Evolutionary conservation across 345 rosid genomes (phyloP).

Genomic region (Rhodamnia argentea): DNA sequence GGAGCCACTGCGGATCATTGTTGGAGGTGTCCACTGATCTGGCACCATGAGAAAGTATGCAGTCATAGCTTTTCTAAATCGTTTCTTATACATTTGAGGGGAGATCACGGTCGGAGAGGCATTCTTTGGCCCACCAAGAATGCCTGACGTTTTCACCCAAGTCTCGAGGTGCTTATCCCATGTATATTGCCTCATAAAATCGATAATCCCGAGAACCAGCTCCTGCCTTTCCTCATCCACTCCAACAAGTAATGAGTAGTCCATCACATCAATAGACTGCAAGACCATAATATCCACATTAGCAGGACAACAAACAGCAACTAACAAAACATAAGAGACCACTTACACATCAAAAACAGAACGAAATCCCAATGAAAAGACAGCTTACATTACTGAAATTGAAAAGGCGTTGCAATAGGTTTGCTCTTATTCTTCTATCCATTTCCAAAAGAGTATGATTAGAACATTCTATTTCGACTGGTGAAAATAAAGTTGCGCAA

Average conservation of each 20-base stretch:
- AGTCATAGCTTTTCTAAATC: conserved; percentile 94
- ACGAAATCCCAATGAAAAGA: background rate
- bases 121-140: conserved; percentile 72
- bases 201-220: conserved; percentile 81
- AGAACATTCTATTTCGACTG: background rate
- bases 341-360: background rate
- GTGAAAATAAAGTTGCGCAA: background rate
- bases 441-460: background rate
- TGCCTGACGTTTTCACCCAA: conserved; percentile 78
- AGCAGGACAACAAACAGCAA: background rate
- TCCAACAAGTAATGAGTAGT: conserved; percentile 84
- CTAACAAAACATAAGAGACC: background rate
- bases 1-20: conserved; percentile 27
- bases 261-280: conserved; percentile 92
- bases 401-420: background rate
- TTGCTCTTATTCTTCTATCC: background rate
- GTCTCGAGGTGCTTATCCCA: conserved; percentile 99
- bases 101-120: conserved; percentile 80
- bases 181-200: conserved; percentile 94
- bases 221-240: conserved; percentile 78
- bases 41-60: conserved; percentile 93
- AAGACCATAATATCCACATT: conserved; percentile 1
- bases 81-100: conserved; percentile 83
- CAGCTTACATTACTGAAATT: background rate
- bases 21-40: conserved; percentile 72